Conservation (phyloP, 2,329 filamentous ascomycete genomes). For the Alternaria triticimaculans region DNA sequence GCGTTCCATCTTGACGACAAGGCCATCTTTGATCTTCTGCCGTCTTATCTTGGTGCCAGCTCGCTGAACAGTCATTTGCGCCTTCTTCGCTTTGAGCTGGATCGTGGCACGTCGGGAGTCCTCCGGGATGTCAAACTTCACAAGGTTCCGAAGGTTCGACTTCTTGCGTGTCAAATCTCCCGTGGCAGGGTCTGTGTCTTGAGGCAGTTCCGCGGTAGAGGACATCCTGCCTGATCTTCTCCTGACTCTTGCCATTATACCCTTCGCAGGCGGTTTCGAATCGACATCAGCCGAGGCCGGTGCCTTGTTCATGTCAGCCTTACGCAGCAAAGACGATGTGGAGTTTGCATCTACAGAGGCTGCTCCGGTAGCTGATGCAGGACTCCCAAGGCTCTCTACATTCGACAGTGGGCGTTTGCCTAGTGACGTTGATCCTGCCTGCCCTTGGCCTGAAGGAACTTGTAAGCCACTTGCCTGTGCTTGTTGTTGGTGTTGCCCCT, state of each 20-base stretch:
- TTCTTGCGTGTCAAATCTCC: slow-evolving; percentile 31
- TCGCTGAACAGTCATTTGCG: slow-evolving; percentile 48
- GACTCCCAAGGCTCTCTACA: slow-evolving; percentile 34
- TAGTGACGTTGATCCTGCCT: slow-evolving; percentile 19
- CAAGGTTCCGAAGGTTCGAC: slow-evolving; percentile 44
- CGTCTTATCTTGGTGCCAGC: slow-evolving; percentile 47
- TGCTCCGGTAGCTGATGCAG: slow-evolving; percentile 33
- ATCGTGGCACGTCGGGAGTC: slow-evolving; percentile 48
- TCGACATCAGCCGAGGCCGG: slow-evolving; percentile 26
- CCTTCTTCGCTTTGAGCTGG: slow-evolving; percentile 48
- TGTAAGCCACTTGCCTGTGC: slow-evolving; percentile 41
- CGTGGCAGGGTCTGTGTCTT: slow-evolving; percentile 8
- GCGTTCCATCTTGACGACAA: slow-evolving; percentile 71
- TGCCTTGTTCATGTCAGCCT: slow-evolving; percentile 45
- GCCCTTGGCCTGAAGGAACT: slow-evolving; percentile 28
- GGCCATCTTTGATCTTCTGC: slow-evolving; percentile 59
- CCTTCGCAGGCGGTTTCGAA: slow-evolving; percentile 26
- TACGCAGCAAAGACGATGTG: slow-evolving; percentile 46
- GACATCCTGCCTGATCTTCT: slow-evolving; percentile 32
- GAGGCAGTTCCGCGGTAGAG: slow-evolving; percentile 15
- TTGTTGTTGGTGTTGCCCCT: slow-evolving; percentile 22
- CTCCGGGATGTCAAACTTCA: slow-evolving; percentile 53
- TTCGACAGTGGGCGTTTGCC: slow-evolving; percentile 41
- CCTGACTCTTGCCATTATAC: slow-evolving; percentile 39
- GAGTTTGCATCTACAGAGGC: slow-evolving; percentile 46